These are phyloP conservation scores for Hebeloma cylindrosporum DNA, from an alignment of 768 basidiomycete species.

Conservation along the genomic window DNA sequence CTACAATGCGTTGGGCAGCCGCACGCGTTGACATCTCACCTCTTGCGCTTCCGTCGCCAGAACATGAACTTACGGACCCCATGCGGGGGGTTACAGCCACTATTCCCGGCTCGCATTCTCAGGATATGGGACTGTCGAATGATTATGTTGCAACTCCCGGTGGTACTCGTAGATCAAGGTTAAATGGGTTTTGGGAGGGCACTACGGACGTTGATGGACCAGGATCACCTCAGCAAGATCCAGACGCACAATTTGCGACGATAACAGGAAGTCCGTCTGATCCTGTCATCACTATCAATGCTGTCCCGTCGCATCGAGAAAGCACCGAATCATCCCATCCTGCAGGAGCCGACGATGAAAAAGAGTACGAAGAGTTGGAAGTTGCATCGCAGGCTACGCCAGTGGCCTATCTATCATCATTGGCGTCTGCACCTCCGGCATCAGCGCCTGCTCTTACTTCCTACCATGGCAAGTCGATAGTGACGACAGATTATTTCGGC, in stretches of 20 bases:
- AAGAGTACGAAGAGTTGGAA: too few species aligned
- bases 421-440: constrained; percentile 15
- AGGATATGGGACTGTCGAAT: constrained; percentile 13
- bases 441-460: constrained; percentile 15
- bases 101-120: constrained; percentile 61
- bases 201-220: constrained; percentile 58
- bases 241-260: constrained; percentile 19
- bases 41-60: constrained; percentile 84
- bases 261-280: constrained; percentile 25
- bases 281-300: background rate
- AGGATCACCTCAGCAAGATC: constrained; percentile 8
- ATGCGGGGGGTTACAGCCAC: constrained; percentile 73
- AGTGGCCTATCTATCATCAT: constrained; percentile 3
- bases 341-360: too few species aligned
- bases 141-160: constrained; percentile 47
- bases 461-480: constrained; percentile 3
- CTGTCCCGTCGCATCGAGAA: too few species aligned
- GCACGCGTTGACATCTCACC: constrained; percentile 83
- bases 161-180: constrained; percentile 51
- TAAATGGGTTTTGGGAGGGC: constrained; percentile 77
- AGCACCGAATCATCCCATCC: too few species aligned
- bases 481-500: constrained; percentile 25
- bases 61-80: constrained; percentile 89
- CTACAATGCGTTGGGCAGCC: constrained; percentile 85
- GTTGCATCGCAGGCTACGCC: too few species aligned